Conservation (phyloP, 352 stramenopile genomes). For the Phytopythium boreale region DNA sequence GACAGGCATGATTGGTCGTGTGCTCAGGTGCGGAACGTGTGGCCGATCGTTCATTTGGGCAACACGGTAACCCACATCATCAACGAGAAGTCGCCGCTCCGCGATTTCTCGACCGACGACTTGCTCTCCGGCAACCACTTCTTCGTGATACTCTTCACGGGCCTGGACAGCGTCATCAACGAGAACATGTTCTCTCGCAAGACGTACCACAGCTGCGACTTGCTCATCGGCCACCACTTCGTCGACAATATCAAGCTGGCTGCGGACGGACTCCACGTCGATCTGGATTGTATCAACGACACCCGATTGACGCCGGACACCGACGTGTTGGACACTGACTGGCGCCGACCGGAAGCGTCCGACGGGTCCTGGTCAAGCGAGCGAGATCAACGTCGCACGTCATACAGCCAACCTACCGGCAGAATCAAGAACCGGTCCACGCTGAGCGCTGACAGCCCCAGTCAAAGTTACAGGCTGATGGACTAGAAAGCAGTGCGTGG, state of each 20-base stretch:
- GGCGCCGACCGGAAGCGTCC: background rate
- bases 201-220: slow-evolving; percentile 56
- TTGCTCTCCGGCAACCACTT: slow-evolving; percentile 47
- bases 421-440: background rate
- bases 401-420: background rate
- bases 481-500: background rate
- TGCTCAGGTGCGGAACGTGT: slow-evolving; percentile 46
- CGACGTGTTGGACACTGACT: background rate
- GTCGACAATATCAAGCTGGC: slow-evolving; percentile 59
- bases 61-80: slow-evolving; percentile 58
- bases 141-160: slow-evolving; percentile 56
- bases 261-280: slow-evolving; percentile 47
- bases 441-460: background rate
- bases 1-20: background rate
- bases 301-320: slow-evolving; percentile 32
- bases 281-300: slow-evolving; percentile 51
- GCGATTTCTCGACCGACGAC: slow-evolving; percentile 36
- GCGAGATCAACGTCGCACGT: background rate
- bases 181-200: slow-evolving; percentile 64
- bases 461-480: background rate
- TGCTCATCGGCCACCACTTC: slow-evolving; percentile 59
- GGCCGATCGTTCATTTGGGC: slow-evolving; percentile 56
- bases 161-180: slow-evolving; percentile 45
- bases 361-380: background rate
- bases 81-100: slow-evolving; percentile 48